These are phyloP conservation scores for Trametes maxima DNA, from an alignment of 768 basidiomycete species.

Conservation along the genomic window DNA sequence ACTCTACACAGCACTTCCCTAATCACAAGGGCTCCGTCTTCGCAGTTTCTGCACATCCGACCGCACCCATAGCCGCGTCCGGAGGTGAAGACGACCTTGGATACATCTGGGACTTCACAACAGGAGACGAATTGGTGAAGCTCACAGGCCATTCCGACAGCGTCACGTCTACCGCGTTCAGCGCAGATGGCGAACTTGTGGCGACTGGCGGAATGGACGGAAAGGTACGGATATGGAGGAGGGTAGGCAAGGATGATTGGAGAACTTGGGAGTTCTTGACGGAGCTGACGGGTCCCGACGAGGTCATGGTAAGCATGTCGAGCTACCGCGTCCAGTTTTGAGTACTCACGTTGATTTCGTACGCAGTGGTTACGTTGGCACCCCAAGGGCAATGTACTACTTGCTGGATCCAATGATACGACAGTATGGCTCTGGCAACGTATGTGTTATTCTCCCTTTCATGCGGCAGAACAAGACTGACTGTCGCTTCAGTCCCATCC, in stretches of 20 bases:
- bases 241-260: constrained; percentile 75
- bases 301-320: constrained; percentile 75
- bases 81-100: constrained; percentile 96
- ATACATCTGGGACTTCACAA: constrained; percentile 88
- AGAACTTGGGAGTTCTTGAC: constrained; percentile 93
- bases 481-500: constrained; percentile 71
- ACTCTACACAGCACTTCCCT: constrained; percentile 69
- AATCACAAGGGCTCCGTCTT: constrained; percentile 82
- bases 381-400: constrained; percentile 85
- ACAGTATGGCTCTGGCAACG: constrained; percentile 98
- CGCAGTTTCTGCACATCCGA: constrained; percentile 80
- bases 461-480: not conserved
- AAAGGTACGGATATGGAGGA: constrained; percentile 86
- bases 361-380: constrained; percentile 93
- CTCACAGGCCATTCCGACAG: constrained; percentile 94
- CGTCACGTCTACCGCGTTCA: constrained; percentile 79
- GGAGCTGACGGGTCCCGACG: constrained; percentile 91
- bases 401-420: constrained; percentile 91
- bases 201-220: constrained; percentile 99
- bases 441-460: constrained; percentile 41
- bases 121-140: constrained; percentile 78
- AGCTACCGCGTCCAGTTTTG: not conserved
- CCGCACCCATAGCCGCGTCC: constrained; percentile 78
- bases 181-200: constrained; percentile 86
- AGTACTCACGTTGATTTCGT: constrained; percentile 9